A percentile compares a stretch with the other conserved stretches of the same genome.
phyloP scores from a whole-genome alignment of 164 flowering plant species.

The Malania oleifera region DNA sequence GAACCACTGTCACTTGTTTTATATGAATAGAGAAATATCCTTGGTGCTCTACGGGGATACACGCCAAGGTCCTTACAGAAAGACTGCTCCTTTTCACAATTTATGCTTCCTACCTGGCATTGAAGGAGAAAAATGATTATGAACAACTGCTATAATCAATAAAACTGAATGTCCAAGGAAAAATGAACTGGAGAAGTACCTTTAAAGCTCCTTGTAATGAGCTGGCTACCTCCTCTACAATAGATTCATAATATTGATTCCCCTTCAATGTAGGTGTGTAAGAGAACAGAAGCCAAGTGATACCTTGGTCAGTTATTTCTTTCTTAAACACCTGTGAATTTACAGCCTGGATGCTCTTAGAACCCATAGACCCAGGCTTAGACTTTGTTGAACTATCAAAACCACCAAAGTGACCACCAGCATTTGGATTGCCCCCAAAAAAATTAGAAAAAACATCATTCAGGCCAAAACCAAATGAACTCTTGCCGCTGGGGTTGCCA shows the following conservation, averaged over 20 bases:
- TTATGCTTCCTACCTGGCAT: slow-evolving; percentile 67
- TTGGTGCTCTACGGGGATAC: slow-evolving; percentile 40
- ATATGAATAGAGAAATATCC: slow-evolving; percentile 61
- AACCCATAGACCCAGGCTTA: slow-evolving; percentile 26
- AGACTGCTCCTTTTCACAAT: slow-evolving; percentile 57
- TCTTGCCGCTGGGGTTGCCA: slow-evolving; percentile 51
- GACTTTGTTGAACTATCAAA: slow-evolving; percentile 40
- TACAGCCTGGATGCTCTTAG: slow-evolving; percentile 36
- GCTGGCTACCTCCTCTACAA: slow-evolving; percentile 52
- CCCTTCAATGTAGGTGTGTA: slow-evolving; percentile 40
- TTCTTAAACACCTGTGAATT: slow-evolving; percentile 52
- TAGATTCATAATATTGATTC: slow-evolving; percentile 40
- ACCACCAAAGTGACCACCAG: slow-evolving; percentile 37
- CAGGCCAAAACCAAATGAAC: slow-evolving; percentile 52
- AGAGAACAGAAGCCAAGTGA: slow-evolving; percentile 72
- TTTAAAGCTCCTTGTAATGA: slow-evolving; percentile 73
- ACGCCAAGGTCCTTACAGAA: slow-evolving; percentile 70
- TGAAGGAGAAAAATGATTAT: slow-evolving; percentile 1
- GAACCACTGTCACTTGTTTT: slow-evolving; percentile 51
- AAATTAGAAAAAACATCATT: slow-evolving; percentile 64
- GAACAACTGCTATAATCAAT: background rate
- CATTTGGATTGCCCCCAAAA: slow-evolving; percentile 42
- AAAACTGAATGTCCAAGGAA: background rate
- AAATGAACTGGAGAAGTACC: slow-evolving; percentile 31
- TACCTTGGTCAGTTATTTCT: slow-evolving; percentile 58